Conservation (phyloP, 371 early-diverging fungal genomes). For the Globomyces sp. region DNA sequence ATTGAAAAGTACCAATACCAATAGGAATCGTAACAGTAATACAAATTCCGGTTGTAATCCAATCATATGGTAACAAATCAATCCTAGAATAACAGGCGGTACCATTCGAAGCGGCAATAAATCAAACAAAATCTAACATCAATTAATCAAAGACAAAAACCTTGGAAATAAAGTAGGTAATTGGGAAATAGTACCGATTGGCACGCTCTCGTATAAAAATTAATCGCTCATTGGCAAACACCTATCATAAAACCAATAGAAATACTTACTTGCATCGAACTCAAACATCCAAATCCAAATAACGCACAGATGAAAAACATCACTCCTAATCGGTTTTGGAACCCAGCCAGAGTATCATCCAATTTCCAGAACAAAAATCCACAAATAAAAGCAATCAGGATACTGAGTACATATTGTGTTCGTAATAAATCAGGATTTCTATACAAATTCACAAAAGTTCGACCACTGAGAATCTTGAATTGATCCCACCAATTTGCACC, state of each 20-base stretch:
- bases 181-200: constrained; percentile 80
- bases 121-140: constrained; percentile 65
- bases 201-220: constrained; percentile 82
- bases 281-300: constrained; percentile 76
- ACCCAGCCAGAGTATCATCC: constrained; percentile 75
- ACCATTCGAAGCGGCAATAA: constrained; percentile 74
- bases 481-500: constrained; percentile 44
- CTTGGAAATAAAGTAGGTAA: constrained; percentile 73
- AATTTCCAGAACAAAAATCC: constrained; percentile 83
- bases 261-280: constrained; percentile 62
- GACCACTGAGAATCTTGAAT: constrained; percentile 73
- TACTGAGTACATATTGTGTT: constrained; percentile 71
- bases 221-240: constrained; percentile 69
- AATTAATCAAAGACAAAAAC: constrained; percentile 38
- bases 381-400: constrained; percentile 51
- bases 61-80: constrained; percentile 85
- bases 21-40: constrained; percentile 72
- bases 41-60: constrained; percentile 69
- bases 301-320: constrained; percentile 82
- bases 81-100: constrained; percentile 80
- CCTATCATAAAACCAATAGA: constrained; percentile 21
- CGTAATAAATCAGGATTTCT: constrained; percentile 84
- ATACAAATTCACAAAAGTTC: constrained; percentile 85
- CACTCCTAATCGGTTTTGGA: constrained; percentile 84
- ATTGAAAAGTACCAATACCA: constrained; percentile 84